Conservation (phyloP, 129 eudicot genomes). For the Gnaphalium uliginosum region DNA sequence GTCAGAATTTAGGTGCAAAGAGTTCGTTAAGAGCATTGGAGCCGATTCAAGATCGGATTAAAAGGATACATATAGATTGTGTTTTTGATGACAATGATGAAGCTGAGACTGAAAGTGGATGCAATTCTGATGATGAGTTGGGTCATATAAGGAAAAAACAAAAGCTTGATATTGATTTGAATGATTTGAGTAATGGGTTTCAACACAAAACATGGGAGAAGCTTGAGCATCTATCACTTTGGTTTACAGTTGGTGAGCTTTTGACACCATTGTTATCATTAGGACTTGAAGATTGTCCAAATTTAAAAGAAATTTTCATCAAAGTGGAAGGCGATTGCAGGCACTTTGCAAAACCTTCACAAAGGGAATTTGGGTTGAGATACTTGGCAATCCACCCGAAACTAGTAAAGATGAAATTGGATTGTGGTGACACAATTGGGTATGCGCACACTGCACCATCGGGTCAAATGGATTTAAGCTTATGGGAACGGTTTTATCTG, state of each 20-base stretch:
- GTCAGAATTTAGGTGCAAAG: slow-evolving; percentile 72
- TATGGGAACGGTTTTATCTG: slow-evolving; percentile 88
- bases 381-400: slow-evolving; percentile 47
- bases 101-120: slow-evolving; percentile 32
- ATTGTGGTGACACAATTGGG: slow-evolving; percentile 84
- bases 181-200: slow-evolving; percentile 35
- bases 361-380: slow-evolving; percentile 63
- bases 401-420: slow-evolving; percentile 74
- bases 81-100: slow-evolving; percentile 51
- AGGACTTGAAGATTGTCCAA: slow-evolving; percentile 82
- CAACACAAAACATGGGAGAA: slow-evolving; percentile 54
- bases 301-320: slow-evolving; percentile 64
- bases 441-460: slow-evolving; percentile 92
- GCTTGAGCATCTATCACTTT: slow-evolving; percentile 63
- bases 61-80: slow-evolving; percentile 81
- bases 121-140: slow-evolving; percentile 38
- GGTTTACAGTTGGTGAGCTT: slow-evolving; percentile 89
- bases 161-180: slow-evolving; percentile 47
- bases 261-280: slow-evolving; percentile 58
- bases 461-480: slow-evolving; percentile 92
- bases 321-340: slow-evolving; percentile 95
- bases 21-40: slow-evolving; percentile 67
- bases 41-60: slow-evolving; percentile 62
- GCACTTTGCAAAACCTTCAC: slow-evolving; percentile 52
- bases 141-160: slow-evolving; percentile 40